Base-by-base conservation (phyloP, 345 rosid species). In the Capsella bursapastoris region DNA sequence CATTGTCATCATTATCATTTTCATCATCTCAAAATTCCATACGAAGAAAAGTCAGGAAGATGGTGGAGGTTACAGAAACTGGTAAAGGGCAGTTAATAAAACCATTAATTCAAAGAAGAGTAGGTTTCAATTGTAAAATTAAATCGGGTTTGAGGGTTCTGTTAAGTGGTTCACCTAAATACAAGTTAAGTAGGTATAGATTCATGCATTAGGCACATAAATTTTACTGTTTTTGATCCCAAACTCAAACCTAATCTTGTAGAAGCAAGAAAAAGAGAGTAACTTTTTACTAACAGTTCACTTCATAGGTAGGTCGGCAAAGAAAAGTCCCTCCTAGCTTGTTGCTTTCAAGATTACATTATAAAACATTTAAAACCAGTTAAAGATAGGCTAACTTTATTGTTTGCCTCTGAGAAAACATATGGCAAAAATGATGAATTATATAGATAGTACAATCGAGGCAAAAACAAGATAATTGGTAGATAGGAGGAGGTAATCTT, bases 121-220 rank as follows among this genome's bases (percentile, higher is more conserved):
- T 55, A 76, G 52, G 70, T 37, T 53, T 25, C 55, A 53, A 15
- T 4, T 28, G 58, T 25, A 28, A 35, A 60, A 41, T 25, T 8
- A 52, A 34, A 51, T 43, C 49, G 31, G 13, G 7, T 7, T n/a
- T 41, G 45, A 60, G 13, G 25, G 52, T 45, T 62, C 70, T 41
- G 66, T 64, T 44, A 68, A 76, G 79, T 76, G 43, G 79, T 55
- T 76, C 75, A 76, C 80, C 75, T 62, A 76, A 63, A 37, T 0
- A 55, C 34, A 8, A 8, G 37, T 64, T 16, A 43, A 25, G 49
- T 69, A 25, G 71, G 70, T 6, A 18, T 1, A 10, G 44, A 22
- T 43, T 44, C 47, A 68, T 59, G 62, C 56, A 41, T 59, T 59
- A 68, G 44, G 51, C 16, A 61, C 57, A 44, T 28, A 44, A 56